phyloP scores from a whole-genome alignment of 2,329 filamentous ascomycete species.

The Myriangium duriaei region DNA sequence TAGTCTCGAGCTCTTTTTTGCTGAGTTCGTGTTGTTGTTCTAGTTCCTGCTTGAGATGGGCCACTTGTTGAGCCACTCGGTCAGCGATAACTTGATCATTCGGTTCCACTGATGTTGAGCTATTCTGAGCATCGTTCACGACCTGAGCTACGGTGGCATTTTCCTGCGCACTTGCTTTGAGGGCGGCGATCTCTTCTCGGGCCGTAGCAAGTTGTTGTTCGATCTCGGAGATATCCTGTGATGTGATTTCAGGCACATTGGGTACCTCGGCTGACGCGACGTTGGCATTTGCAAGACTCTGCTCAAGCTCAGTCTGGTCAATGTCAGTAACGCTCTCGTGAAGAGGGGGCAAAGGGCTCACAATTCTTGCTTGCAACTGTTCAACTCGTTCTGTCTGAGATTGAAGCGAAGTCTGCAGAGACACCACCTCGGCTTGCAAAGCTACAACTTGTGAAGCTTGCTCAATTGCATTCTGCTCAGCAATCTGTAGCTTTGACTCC shows the following conservation, averaged over 20 bases:
- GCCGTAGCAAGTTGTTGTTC: slow-evolving; percentile 31
- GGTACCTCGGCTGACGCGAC: slow-evolving; percentile 13
- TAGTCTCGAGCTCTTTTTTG: slow-evolving; percentile 34
- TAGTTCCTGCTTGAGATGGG: slow-evolving; percentile 24
- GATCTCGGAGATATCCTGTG: slow-evolving; percentile 24
- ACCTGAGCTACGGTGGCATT: slow-evolving; percentile 3
- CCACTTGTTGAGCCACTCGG: slow-evolving; percentile 35
- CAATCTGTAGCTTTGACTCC: slow-evolving; percentile 26
- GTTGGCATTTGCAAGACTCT: slow-evolving; percentile 7
- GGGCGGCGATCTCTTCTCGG: slow-evolving; percentile 33
- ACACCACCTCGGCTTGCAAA: slow-evolving; percentile 30
- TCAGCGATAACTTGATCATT: slow-evolving; percentile 27
- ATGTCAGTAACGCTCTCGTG: background rate
- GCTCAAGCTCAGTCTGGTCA: slow-evolving; percentile 10
- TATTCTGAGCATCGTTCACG: background rate
- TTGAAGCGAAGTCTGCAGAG: slow-evolving; percentile 48
- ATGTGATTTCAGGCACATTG: slow-evolving; percentile 12
- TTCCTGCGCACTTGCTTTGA: slow-evolving; percentile 26
- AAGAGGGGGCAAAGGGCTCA: slow-evolving; percentile 2
- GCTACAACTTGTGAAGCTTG: slow-evolving; percentile 25
- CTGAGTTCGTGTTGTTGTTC: slow-evolving; percentile 26
- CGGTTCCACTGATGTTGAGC: slow-evolving; percentile 10
- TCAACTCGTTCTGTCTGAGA: slow-evolving; percentile 26
- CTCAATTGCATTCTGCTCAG: slow-evolving; percentile 28
- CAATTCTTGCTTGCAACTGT: slow-evolving; percentile 46